Conservation (phyloP, 192 early-diverging fungal genomes). For the Entomortierella lignicola region DNA sequence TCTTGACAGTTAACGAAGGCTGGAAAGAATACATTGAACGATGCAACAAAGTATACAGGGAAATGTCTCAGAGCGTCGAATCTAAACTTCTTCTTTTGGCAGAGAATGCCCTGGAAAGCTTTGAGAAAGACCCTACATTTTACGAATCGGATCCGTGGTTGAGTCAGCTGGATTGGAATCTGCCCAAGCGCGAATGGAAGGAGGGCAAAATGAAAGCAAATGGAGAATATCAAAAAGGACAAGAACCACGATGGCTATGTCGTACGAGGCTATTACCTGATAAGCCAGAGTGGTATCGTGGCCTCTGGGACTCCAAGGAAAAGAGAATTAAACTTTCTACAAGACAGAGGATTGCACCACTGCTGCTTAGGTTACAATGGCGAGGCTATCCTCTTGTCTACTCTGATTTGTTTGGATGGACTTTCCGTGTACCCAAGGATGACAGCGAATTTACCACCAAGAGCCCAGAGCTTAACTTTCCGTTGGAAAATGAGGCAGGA, state of each 20-base stretch:
- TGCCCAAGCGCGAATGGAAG: slow-evolving; percentile 43
- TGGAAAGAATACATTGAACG: slow-evolving; percentile 81
- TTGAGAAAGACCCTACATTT: slow-evolving; percentile 29
- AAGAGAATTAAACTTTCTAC: slow-evolving; percentile 73
- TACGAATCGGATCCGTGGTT: slow-evolving; percentile 83
- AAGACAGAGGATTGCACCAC: slow-evolving; percentile 80
- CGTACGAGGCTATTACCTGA: slow-evolving; percentile 62
- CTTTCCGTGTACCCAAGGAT: slow-evolving; percentile 72
- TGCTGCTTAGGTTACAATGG: slow-evolving; percentile 89
- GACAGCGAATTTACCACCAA: slow-evolving; percentile 47
- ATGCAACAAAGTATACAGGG: slow-evolving; percentile 65
- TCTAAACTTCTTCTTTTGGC: slow-evolving; percentile 61
- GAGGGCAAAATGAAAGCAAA: slow-evolving; percentile 52
- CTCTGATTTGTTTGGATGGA: slow-evolving; percentile 80
- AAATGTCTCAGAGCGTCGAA: slow-evolving; percentile 64
- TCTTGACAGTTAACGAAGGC: slow-evolving; percentile 81
- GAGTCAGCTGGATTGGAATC: slow-evolving; percentile 80
- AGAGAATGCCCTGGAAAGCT: slow-evolving; percentile 49
- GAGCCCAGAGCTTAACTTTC: slow-evolving; percentile 21
- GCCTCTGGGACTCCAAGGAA: slow-evolving; percentile 73
- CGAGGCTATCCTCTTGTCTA: slow-evolving; percentile 82
- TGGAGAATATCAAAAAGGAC: slow-evolving; percentile 38
- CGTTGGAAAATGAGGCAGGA: slow-evolving; percentile 48
- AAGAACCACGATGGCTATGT: slow-evolving; percentile 58
- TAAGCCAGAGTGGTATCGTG: slow-evolving; percentile 85